These are phyloP conservation scores for Fomitopsis serialis DNA, from an alignment of 768 basidiomycete genomes.

Conservation along the genomic window DNA sequence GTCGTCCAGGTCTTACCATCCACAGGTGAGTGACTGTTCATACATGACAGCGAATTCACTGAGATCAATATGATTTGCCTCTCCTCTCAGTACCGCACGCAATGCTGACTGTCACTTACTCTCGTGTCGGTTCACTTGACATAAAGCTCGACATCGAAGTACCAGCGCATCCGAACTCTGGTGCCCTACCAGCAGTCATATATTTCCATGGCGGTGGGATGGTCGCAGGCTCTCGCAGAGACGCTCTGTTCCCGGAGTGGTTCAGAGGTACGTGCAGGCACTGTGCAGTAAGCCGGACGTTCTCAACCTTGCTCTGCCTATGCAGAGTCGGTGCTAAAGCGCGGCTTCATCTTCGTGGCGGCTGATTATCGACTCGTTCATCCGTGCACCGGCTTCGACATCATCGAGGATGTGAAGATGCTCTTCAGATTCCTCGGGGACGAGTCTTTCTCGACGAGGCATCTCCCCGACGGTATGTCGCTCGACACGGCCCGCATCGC, in stretches of 20 bases:
- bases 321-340: not conserved
- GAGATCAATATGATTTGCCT: too few species aligned
- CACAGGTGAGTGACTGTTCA: too few species aligned
- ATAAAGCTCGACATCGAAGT: not conserved
- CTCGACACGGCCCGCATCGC: not conserved
- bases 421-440: not conserved
- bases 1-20: too few species aligned
- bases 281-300: not conserved
- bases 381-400: not conserved
- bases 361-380: not conserved
- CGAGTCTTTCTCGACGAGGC: not conserved
- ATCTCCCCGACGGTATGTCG: not conserved
- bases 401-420: not conserved
- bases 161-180: not conserved
- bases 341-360: not conserved
- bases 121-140: not conserved
- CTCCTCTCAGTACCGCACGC: too few species aligned
- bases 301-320: not conserved
- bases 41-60: too few species aligned
- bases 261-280: not conserved
- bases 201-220: not conserved
- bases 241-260: not conserved
- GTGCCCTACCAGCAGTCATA: not conserved
- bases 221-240: not conserved
- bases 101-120: not conserved